These are phyloP conservation scores for Sclerotinia trifoliorum DNA, from an alignment of 2,329 filamentous ascomycete genomes.

Conservation along the genomic window DNA sequence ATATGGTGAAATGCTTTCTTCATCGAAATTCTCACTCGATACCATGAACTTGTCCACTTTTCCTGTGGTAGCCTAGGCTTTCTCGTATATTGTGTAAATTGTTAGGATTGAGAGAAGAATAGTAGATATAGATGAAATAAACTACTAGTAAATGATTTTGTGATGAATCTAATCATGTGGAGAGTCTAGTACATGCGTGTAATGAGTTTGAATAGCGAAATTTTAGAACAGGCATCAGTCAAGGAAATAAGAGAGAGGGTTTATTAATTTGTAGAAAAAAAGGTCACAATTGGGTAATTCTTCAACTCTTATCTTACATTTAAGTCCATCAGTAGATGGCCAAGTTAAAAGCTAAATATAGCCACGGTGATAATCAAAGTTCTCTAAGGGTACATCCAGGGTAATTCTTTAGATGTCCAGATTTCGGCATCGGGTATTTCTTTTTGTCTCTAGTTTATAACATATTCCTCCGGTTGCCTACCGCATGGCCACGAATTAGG, in stretches of 20 bases:
- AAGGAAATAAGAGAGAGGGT: not conserved
- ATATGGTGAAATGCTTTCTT: not conserved
- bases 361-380: too few species aligned
- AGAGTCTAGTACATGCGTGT: not conserved
- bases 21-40: not conserved
- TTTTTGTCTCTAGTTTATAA: not conserved
- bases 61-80: not conserved
- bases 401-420: not conserved
- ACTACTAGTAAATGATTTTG: not conserved
- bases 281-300: not conserved
- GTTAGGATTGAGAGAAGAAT: not conserved
- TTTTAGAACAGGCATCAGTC: not conserved
- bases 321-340: too few species aligned
- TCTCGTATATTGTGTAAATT: not conserved
- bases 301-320: too few species aligned
- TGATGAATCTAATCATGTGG: not conserved
- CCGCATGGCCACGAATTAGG: not conserved
- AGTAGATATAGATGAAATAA: too few species aligned
- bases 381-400: too few species aligned
- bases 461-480: not conserved
- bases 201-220: not conserved
- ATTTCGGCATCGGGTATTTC: not conserved
- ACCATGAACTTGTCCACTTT: not conserved
- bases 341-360: too few species aligned
- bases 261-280: not conserved